A percentile compares a stretch with the other conserved stretches of the same genome.
Evolutionary conservation across 2,329 filamentous ascomycete genomes (phyloP).

Genomic region (Sporothrix schenckii): DNA sequence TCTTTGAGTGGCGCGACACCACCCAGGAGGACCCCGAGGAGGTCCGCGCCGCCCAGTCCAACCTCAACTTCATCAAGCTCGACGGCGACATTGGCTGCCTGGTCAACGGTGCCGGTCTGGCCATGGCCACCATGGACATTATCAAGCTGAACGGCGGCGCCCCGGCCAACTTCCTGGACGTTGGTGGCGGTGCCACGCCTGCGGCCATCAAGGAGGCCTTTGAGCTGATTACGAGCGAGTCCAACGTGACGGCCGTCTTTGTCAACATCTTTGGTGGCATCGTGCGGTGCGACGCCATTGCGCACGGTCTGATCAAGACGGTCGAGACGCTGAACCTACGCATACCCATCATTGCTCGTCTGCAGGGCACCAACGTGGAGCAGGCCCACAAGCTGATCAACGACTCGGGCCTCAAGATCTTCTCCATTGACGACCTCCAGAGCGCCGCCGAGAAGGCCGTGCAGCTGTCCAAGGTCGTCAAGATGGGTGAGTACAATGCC

Average conservation of each 20-base stretch:
- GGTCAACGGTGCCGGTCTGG: slow-evolving; percentile 97
- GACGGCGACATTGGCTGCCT: slow-evolving; percentile 99
- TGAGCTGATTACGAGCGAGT: slow-evolving; percentile 96
- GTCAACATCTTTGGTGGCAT: slow-evolving; percentile 99
- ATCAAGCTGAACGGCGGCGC: slow-evolving; percentile 98
- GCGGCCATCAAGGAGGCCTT: slow-evolving; percentile 97
- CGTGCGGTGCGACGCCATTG: slow-evolving; percentile 95
- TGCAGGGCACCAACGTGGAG: slow-evolving; percentile 99
- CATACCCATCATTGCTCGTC: slow-evolving; percentile 93
- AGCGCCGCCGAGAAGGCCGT: slow-evolving; percentile 96
- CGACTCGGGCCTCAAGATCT: slow-evolving; percentile 98
- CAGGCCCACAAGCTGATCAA: slow-evolving; percentile 89
- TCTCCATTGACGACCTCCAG: slow-evolving; percentile 98
- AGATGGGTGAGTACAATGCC: slow-evolving; percentile 72
- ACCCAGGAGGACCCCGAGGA: slow-evolving; percentile 97
- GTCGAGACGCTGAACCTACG: slow-evolving; percentile 93
- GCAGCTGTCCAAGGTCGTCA: slow-evolving; percentile 98
- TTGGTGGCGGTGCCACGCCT: slow-evolving; percentile 95
- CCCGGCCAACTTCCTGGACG: slow-evolving; percentile 98
- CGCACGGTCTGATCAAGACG: slow-evolving; percentile 92
- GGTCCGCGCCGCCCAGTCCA: slow-evolving; percentile 91
- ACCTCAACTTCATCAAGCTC: slow-evolving; percentile 99
- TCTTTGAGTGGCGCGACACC: slow-evolving; percentile 91
- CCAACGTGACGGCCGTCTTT: slow-evolving; percentile 98
- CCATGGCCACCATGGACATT: slow-evolving; percentile 99